Evolutionary conservation across 2,329 filamentous ascomycete genomes (phyloP).

Genomic region (Venturia pyrina): DNA sequence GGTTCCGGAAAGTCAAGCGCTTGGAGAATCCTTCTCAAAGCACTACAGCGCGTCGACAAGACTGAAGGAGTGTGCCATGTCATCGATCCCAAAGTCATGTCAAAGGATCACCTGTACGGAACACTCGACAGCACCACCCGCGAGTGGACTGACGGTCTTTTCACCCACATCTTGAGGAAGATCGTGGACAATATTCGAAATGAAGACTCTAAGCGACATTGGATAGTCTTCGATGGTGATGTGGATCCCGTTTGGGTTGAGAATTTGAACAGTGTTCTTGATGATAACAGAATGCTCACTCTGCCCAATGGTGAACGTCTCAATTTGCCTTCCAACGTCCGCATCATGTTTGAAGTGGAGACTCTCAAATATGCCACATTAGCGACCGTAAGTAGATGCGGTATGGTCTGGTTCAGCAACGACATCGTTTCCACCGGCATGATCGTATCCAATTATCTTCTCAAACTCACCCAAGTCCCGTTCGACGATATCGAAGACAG

Average conservation of each 20-base stretch:
- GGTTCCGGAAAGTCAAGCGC: conserved; percentile 95
- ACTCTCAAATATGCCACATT: conserved; percentile 94
- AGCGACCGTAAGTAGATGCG: conserved; percentile 97
- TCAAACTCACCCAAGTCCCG: conserved; percentile 67
- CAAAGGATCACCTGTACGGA: conserved; percentile 93
- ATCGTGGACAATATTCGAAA: conserved; percentile 98
- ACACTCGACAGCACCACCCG: conserved; percentile 92
- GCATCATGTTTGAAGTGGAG: conserved; percentile 99
- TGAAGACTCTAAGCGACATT: conserved; percentile 92
- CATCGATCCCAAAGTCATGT: conserved; percentile 99
- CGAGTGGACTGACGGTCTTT: conserved; percentile 97
- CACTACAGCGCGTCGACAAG: conserved; percentile 80
- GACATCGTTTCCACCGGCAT: conserved; percentile 89
- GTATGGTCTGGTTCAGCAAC: conserved; percentile 99
- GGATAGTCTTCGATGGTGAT: conserved; percentile 99
- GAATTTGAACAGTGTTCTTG: conserved; percentile 97
- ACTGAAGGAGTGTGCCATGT: conserved; percentile 93
- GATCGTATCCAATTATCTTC: conserved; percentile 87
- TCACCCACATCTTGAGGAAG: conserved; percentile 94
- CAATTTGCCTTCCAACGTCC: conserved; percentile 85
- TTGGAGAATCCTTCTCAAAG: conserved; percentile 87
- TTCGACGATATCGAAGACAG: conserved; percentile 98
- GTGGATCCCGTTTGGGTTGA: conserved; percentile 99
- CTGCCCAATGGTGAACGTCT: conserved; percentile 96
- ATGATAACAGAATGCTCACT: conserved; percentile 97